phyloP scores from a whole-genome alignment of 331 rosid genomes.

The Cydonia oblonga region DNA sequence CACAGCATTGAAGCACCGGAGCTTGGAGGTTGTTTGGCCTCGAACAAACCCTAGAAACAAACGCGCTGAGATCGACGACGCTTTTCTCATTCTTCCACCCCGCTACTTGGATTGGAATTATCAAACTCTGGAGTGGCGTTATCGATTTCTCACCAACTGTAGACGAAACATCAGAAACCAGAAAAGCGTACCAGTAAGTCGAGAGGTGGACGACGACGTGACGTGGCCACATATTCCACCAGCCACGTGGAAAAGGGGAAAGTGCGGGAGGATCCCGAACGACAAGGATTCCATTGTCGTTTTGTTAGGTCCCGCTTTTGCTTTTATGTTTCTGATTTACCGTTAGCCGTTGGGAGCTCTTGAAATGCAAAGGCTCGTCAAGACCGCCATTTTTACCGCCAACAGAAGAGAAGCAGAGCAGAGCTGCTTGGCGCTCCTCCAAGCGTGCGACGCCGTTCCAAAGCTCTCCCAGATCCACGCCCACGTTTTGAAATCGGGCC shows the following conservation, averaged over 20 bases:
- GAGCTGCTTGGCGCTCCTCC: constrained; percentile 49
- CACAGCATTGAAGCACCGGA: constrained; percentile 15
- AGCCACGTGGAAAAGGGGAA: constrained; percentile 19
- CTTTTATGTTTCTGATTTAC: background rate
- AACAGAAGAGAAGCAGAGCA: constrained; percentile 54
- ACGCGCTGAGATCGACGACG: constrained; percentile 19
- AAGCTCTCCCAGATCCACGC: constrained; percentile 51
- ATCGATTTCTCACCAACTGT: background rate
- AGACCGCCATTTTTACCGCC: background rate
- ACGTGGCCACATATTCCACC: constrained; percentile 37
- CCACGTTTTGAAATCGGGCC: constrained; percentile 52
- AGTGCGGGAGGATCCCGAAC: background rate
- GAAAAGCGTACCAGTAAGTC: background rate
- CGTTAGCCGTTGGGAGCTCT: background rate
- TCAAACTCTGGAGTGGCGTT: background rate
- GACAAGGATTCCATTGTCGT: background rate
- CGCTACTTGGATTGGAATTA: too few species aligned
- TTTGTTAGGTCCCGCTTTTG: background rate
- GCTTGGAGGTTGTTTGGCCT: constrained; percentile 6
- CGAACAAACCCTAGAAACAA: constrained; percentile 21
- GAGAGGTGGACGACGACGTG: constrained; percentile 12
- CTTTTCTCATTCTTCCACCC: constrained; percentile 28
- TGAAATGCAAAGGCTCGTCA: constrained; percentile 23
- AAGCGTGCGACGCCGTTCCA: constrained; percentile 29
- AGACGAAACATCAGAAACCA: background rate